Base-by-base conservation (phyloP, 768 basidiomycete genomes). In the Hydnomerulius pinastri region DNA sequence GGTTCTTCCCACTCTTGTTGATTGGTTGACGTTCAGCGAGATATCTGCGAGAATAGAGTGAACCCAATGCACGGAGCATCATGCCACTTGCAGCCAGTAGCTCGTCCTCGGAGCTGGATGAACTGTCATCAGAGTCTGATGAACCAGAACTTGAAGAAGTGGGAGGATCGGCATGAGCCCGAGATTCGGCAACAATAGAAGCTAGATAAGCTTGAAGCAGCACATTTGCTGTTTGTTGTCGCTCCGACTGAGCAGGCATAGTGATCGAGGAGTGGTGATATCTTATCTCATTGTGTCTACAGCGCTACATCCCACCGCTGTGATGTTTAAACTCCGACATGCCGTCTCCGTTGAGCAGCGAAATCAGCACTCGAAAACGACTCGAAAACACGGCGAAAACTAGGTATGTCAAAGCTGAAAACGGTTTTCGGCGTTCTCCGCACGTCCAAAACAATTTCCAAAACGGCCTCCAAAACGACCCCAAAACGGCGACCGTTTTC, bases 401-500 rank as follows among this genome's bases (percentile, higher is more conserved):
- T n/a, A 40, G 20, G 39, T 21, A 40, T 40, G 13, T 27, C 39
- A 40, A 40, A 40, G 39, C 25, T 40, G 39, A 40, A 40, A 40
- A 13, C 10, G 18, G 39, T 11, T 40, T 40, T 40, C 18, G 39
- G 25, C 20, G 20, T 40, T 40, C 25, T 40, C 25, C 21, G 15
- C 17, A 40, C 20, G 20, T 40, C 39, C 39, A 40, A 40, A 40
- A 23, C 18, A 15, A 40, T 27, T 21, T 40, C 39, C 39, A 40
- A 40, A 40, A 8, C 18, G 10, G 20, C 39, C 2, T 40, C 39
- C 39, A 27, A 40, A 40, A 40, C 13, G 15, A 3, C 15, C 8
- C 33, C 33, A 33, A 33, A 33, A 33, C 33, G 15, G 17, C 33
- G 13, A 33, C 15, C 8, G 33, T 33, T 33, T 33, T n/a, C 4